These are phyloP conservation scores for Anisodus acutangulus DNA, from an alignment of 257 asterid genomes.

Conservation along the genomic window DNA sequence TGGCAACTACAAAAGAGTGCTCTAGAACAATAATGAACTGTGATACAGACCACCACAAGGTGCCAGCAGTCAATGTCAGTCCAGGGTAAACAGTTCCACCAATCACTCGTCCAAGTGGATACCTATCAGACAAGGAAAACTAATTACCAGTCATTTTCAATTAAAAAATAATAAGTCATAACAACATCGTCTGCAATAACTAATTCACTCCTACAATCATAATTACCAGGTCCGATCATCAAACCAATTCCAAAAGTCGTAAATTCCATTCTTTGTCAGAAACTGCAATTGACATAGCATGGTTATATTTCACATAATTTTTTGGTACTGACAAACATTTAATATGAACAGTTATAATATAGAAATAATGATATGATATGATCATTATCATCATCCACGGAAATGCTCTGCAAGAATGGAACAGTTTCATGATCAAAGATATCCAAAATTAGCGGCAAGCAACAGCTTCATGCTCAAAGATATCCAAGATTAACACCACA, in stretches of 20 bases:
- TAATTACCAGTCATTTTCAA: conserved; percentile 13
- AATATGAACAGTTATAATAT: not conserved
- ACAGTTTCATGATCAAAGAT: not conserved
- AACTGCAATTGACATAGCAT: conserved; percentile 64
- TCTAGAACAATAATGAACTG: conserved; percentile 19
- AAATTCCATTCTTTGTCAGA: conserved; percentile 87
- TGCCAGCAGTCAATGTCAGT: conserved; percentile 94
- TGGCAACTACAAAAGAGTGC: conserved; percentile 8
- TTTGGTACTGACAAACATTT: conserved; percentile 21
- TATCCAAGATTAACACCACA: conserved; percentile 26
- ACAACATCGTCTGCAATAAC: conserved; percentile 19
- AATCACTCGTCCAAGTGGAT: conserved; percentile 98
- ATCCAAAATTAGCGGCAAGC: not conserved
- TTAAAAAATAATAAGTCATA: not conserved
- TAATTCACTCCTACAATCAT: conserved; percentile 27
- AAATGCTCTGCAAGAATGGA: not conserved
- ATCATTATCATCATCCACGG: not conserved
- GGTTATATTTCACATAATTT: conserved; percentile 37
- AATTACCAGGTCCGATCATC: conserved; percentile 98
- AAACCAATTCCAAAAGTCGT: conserved; percentile 99
- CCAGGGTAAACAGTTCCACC: conserved; percentile 99
- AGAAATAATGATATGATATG: not conserved
- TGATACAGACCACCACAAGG: conserved; percentile 72
- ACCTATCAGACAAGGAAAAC: conserved; percentile 56
- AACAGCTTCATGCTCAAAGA: conserved; percentile 7